A percentile compares a stretch with the other conserved stretches of the same genome.
Evolutionary conservation across 73 alveolate genomes (phyloP).

Genomic region (Uronychia binucleata): DNA sequence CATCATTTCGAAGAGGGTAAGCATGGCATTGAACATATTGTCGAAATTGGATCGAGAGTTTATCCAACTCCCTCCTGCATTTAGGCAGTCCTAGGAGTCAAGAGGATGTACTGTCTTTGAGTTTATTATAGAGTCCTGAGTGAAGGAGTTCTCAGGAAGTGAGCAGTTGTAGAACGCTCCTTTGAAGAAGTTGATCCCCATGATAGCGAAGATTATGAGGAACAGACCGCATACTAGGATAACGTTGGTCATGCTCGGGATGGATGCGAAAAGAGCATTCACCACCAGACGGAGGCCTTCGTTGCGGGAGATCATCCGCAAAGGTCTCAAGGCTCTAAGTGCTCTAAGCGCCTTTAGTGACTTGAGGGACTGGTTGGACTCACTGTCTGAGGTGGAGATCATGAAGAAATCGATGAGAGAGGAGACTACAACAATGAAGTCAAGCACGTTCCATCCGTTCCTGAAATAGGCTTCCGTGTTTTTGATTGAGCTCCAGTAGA

Average conservation of each 20-base stretch:
- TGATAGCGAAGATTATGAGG: constrained; percentile 43
- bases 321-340: constrained; percentile 48
- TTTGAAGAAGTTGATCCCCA: constrained; percentile 26
- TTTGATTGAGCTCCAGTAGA: not conserved
- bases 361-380: constrained; percentile 14
- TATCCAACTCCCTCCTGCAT: constrained; percentile 36
- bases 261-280: constrained; percentile 33
- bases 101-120: not conserved
- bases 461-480: not conserved
- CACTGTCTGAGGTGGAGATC: not conserved
- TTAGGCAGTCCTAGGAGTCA: constrained; percentile 42
- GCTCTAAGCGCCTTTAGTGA: constrained; percentile 58
- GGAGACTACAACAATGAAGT: constrained; percentile 16
- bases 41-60: constrained; percentile 35
- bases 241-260: constrained; percentile 45
- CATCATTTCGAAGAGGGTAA: constrained; percentile 51
- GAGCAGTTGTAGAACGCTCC: constrained; percentile 21
- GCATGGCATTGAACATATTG: constrained; percentile 11
- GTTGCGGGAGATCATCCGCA: constrained; percentile 25
- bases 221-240: constrained; percentile 19
- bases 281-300: constrained; percentile 31
- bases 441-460: constrained; percentile 22
- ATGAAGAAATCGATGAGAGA: not conserved
- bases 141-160: not conserved
- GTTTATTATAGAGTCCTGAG: not conserved